Base-by-base conservation (phyloP, 148 eudicot genomes). In the Diospyros lotus region DNA sequence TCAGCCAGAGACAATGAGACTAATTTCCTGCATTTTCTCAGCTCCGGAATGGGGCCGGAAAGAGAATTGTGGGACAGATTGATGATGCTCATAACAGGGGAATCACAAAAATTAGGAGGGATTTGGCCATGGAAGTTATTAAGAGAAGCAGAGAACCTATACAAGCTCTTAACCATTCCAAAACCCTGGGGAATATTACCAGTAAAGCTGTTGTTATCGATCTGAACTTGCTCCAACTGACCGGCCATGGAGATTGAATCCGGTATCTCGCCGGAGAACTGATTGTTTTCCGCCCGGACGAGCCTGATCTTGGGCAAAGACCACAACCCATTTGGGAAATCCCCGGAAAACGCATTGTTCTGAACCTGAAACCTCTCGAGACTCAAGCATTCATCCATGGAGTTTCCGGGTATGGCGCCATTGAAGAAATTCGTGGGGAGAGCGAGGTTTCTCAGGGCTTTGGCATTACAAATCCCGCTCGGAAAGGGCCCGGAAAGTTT, bases 171-270 rank as follows among this genome's bases (percentile, higher is more conserved):
- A 4, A 93, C 82, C 76, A 64, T 69, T 14, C 98, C 98, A 87
- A 93, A 84, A 61, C 96, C 94, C 43, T 71, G 75, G 66, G 98
- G 98, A 62, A 93, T 82, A 73, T 52, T 75, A 72, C 92, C 86
- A 75, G 75, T 82, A 75, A 93, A 91, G 59, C 87, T 91, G 80
- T 93, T 93, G 80, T 91, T 91, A 87, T 93, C 98, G 75, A 93
- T 91, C 87, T 93, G 98, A 84, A 91, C 94, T 82, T 93, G 96
- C 86, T 93, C 98, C 65, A 93, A 71, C 44, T 86, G 84, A 55
- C 83, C 71, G 79, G 92, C 92, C 70, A 59, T 77, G 17, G 98
- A 85, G 67, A 89, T 78, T 9, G 83, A 81, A 65, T 87, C 92
- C 40, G 93, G 92, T 15, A 93, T 83, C 78, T 82, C 84, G 60